Evolutionary conservation across 2,329 filamentous ascomycete species (phyloP).

Genomic region (Bipolaris gigantea): DNA sequence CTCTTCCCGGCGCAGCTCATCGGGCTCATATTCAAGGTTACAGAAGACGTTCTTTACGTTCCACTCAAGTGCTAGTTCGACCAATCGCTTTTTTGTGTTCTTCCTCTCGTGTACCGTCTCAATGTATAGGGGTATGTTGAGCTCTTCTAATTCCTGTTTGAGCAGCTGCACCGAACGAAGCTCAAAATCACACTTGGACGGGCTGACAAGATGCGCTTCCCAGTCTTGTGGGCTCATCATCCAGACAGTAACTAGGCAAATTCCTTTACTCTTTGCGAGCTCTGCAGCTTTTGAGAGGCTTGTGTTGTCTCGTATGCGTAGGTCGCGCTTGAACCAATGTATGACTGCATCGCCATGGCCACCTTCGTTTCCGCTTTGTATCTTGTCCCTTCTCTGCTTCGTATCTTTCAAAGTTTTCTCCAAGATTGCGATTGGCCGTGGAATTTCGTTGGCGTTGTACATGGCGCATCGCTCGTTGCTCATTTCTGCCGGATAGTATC

Average conservation of each 20-base stretch:
- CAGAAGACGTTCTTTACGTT: constrained; percentile 73
- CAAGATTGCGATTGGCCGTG: constrained; percentile 73
- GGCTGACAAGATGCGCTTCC: constrained; percentile 74
- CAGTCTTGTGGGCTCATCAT: constrained; percentile 82
- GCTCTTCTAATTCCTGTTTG: constrained; percentile 64
- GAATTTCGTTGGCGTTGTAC: constrained; percentile 70
- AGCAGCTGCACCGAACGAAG: constrained; percentile 70
- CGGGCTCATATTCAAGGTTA: constrained; percentile 90
- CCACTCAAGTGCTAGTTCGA: constrained; percentile 71
- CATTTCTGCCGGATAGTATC: constrained; percentile 87
- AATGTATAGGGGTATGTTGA: constrained; percentile 78
- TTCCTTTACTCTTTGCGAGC: constrained; percentile 65
- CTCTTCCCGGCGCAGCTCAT: constrained; percentile 79
- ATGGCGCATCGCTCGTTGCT: constrained; percentile 73
- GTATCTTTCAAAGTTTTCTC: constrained; percentile 65
- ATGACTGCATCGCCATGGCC: constrained; percentile 65
- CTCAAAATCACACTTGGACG: constrained; percentile 77
- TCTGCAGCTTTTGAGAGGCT: constrained; percentile 67
- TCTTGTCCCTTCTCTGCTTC: constrained; percentile 53
- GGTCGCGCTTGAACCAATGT: constrained; percentile 89
- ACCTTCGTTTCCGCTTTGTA: constrained; percentile 35
- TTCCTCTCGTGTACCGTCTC: constrained; percentile 70
- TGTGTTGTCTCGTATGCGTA: constrained; percentile 74
- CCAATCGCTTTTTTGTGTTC: constrained; percentile 61
- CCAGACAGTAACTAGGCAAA: constrained; percentile 76